A percentile compares a stretch with the other conserved stretches of the same genome.
These are phyloP conservation scores for Choricystis sp. DNA, from an alignment of 139 green algal genomes.

Conservation along the genomic window DNA sequence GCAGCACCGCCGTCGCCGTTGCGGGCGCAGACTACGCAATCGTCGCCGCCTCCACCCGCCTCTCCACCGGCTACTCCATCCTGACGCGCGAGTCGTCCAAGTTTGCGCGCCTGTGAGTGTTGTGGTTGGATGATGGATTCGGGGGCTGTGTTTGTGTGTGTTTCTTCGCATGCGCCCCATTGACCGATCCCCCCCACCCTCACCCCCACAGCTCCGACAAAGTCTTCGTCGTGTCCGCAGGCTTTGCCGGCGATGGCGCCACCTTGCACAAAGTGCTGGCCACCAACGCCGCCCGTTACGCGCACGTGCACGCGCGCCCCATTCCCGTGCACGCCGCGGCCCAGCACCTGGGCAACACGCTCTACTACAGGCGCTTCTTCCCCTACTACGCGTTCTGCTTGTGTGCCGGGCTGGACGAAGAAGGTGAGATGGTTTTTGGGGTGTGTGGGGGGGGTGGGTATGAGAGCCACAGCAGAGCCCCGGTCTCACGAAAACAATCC, in stretches of 20 bases:
- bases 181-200: background rate
- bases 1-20: slow-evolving; percentile 76
- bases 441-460: background rate
- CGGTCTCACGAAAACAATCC: background rate
- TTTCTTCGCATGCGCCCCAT: background rate
- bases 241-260: slow-evolving; percentile 77
- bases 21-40: slow-evolving; percentile 93
- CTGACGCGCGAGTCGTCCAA: slow-evolving; percentile 73
- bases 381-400: slow-evolving; percentile 99
- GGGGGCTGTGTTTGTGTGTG: background rate
- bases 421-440: too few relatives aligned
- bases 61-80: slow-evolving; percentile 93
- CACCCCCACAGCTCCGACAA: slow-evolving; percentile 46
- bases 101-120: slow-evolving; percentile 64
- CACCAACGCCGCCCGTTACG: slow-evolving; percentile 58
- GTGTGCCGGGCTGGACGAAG: slow-evolving; percentile 72
- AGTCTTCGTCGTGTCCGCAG: slow-evolving; percentile 67
- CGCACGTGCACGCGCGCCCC: slow-evolving; percentile 69
- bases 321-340: slow-evolving; percentile 78
- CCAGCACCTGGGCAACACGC: slow-evolving; percentile 93
- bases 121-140: background rate
- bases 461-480: background rate
- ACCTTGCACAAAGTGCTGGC: slow-evolving; percentile 86
- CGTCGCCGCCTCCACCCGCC: slow-evolving; percentile 75
- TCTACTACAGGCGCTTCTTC: slow-evolving; percentile 98